Base-by-base conservation (phyloP, 176 grass and related monocot species). In the Saccharum officinarum region DNA sequence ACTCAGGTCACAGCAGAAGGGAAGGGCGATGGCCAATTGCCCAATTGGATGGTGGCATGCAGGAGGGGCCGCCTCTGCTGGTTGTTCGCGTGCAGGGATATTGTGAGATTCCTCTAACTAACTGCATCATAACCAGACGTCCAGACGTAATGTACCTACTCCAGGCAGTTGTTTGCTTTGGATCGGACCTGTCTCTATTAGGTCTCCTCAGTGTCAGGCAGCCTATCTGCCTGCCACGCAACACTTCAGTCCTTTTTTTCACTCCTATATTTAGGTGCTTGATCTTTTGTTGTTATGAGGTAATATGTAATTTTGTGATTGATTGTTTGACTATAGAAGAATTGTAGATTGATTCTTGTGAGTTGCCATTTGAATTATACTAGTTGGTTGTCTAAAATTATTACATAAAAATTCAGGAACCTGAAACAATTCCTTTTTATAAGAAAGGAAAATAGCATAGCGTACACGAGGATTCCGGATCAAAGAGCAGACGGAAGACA, bases 41-140 rank as follows among this genome's bases (percentile, higher is more conserved):
- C 63, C 71, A 73, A 72, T 84, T 65, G 82, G 79, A 86, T 82
- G 68, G 55, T n/a, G 63, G 39, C 73, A 64, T 42, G 30, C 73
- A 50, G 54, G 52, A 61, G 17, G 82, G 63, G 41, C 69, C 63
- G 28, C 55, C 66, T 61, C 3, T 82, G 81, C 20, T 57, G 66
- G 80, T 78, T 68, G 81, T 85, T 87, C 49, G 84, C 79, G 20
- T 72, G 70, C 75, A 80, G 66, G 17, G 14, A 49, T 47, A 69
- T 28, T 57, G 6, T 3, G 67, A 84, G 72, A 90, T 78, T 78
- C 85, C 81, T 73, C 80, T 39, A 72, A 65, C 83, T 59, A 80
- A 87, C 67, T 83, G 75, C 38, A 67, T 79, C 45, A 40, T 76
- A 88, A 85, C 47, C 22, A 10, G 46, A 40, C 37, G 22, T 33